phyloP scores from a whole-genome alignment of 257 asterid genomes.

The Nicotiana obtusifolia region DNA sequence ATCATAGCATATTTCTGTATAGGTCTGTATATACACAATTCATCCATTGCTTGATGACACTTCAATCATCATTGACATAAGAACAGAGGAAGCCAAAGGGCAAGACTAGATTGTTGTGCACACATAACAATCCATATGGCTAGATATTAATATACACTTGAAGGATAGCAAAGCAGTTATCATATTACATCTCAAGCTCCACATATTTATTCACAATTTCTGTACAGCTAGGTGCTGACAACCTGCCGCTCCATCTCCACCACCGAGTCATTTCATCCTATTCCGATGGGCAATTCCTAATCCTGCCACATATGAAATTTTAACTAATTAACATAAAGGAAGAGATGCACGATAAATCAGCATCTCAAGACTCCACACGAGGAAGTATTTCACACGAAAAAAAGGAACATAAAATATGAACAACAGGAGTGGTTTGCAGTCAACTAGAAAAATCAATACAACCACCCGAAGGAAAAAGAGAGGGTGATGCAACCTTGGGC shows the following conservation, averaged over 20 bases:
- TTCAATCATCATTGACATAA: background rate
- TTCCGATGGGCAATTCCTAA: background rate
- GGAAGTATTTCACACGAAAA: background rate
- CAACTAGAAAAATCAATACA: background rate
- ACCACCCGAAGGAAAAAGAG: background rate
- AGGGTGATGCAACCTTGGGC: background rate
- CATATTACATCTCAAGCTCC: background rate
- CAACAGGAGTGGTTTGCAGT: background rate
- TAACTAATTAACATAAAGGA: background rate
- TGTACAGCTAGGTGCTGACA: background rate
- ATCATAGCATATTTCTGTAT: background rate
- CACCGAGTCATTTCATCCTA: background rate
- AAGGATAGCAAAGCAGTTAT: background rate
- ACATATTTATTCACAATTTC: background rate
- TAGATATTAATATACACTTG: background rate
- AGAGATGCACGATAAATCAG: background rate
- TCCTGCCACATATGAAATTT: background rate
- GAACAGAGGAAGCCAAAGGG: background rate
- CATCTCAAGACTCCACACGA: background rate
- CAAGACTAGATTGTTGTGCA: background rate
- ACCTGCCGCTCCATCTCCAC: background rate
- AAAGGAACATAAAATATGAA: background rate
- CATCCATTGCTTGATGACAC: background rate
- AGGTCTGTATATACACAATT: background rate
- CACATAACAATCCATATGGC: background rate